Evolutionary conservation across 1,284 basidiomycete species (phyloP), one percentile per base, ranked within the genome.

Genomic region (Heterobasidion irregulare): DNA sequence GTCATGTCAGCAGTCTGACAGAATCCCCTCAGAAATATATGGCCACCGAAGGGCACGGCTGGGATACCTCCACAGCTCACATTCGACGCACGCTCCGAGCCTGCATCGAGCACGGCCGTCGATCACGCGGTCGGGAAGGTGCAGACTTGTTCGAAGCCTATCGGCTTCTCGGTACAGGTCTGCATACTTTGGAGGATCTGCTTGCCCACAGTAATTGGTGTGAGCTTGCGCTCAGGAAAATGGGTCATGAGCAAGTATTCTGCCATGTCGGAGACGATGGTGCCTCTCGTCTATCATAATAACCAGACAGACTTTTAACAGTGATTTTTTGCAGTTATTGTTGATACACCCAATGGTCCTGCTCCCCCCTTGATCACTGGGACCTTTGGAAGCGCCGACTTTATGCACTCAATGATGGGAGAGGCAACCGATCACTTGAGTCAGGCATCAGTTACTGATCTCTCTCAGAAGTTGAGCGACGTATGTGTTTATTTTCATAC

Each of bases 201-300:
- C 75, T 89, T 26, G 90, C 91, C 0, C 92, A 94, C 68, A 89
- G 84, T 60, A 89, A 89, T 67, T 89, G 83, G 79, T 86, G 85
- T 65, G 86, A 90, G 68, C 72, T 89, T 38, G 82, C 82, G 0
- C 75, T 92, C 9, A 77, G 82, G 62, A 85, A 84, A 64, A 75
- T 92, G 70, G 90, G 90, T 0, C 73, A 91, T 65, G 66, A 76
- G 33, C 75, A 90, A 47, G 88, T 94, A 10, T 94, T 94, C 71
- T 84, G 85, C 53, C 91, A 94, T 69, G 89, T 94, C 51, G 91
- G 92, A n/a, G 82, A 87, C 58, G 78, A 81, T 62, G 83, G 84
- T 75, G 65, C 64, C 60, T 54, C 16, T n/a, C 10, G 26, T 6
- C 26, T 26, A 26, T 26, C 26, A 26, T 26, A 5, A 26, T 26